Evolutionary conservation across 2,329 filamentous ascomycete species (phyloP), one percentile per base, ranked within the genome.

Genomic region (Talaromyces marneffei): DNA sequence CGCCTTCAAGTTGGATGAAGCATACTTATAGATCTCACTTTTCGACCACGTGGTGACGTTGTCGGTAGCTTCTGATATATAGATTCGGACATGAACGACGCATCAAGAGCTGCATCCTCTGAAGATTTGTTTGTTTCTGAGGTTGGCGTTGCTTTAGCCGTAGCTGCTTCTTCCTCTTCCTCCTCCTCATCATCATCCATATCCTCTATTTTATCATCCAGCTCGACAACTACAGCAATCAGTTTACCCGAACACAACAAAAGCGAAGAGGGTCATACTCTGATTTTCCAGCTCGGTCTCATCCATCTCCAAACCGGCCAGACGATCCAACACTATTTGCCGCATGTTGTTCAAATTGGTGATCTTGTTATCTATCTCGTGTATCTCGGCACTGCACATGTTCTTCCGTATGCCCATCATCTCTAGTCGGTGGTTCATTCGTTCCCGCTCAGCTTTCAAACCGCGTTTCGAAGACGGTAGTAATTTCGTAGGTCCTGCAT

Each of bases 301-400:
- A 69, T 97, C 93, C 73, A 93, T 88, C 76, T 99, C 94, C 64
- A 97, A 78, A 1, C 84, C 85, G 1, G 92, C 92, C 66, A 99
- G 77, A 65, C 94, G 84, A 60, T 97, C 92, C 61, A 99, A 76
- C 50, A 97, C 89, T 64, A 97, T 95, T 71, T 88, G 89, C 66
- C 94, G 88, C 91, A 97, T 97, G 64, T 86, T 91, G 68, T 91
- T 88, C 59, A 99, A 80, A 74, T 97, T 97, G 63, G 91, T 86
- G 65, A 99, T 93, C 77, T 97, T 99, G 77, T 89, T 92, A 77
- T 99, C 94, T 64, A 99, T 96, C 71, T 99, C 94, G 63, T 87
- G 86, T 62, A 99, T 97, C 75, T 99, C 94, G 65, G 91, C 90
- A 70, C 91, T 94, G 67, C 92, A 93, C 93, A 99, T 97, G 71